A percentile compares a stretch with the other conserved stretches of the same genome.
phyloP scores from a whole-genome alignment of 176 grass and related monocot species.

The Echinochloa phyllopogon region DNA sequence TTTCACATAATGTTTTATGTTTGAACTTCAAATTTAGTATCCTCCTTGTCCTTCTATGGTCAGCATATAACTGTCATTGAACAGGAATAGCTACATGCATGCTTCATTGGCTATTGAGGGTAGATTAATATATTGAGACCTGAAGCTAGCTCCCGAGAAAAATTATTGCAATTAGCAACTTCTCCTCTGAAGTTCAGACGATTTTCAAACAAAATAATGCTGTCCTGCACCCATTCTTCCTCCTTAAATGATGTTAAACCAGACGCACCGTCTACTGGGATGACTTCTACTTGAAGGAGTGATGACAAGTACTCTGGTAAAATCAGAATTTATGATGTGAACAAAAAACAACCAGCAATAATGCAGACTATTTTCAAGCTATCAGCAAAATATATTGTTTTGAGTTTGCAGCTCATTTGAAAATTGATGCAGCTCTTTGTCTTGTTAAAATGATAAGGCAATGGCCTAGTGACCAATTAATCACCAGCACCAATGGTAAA shows the following conservation, averaged over 20 bases:
- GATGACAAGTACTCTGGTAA: constrained; percentile 73
- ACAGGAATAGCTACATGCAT: no score
- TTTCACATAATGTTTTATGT: no score
- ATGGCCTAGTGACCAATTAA: no score
- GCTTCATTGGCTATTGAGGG: no score
- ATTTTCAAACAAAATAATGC: constrained; percentile 79
- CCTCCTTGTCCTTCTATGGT: no score
- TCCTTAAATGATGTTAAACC: constrained; percentile 49
- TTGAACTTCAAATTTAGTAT: no score
- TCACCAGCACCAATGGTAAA: no score
- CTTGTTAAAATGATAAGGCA: neutral
- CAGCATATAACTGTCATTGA: no score
- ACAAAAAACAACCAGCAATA: neutral
- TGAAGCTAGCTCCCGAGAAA: constrained; percentile 78
- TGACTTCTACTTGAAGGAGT: constrained; percentile 76
- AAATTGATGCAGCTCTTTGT: neutral
- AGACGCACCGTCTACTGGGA: constrained; percentile 50
- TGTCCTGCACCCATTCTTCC: constrained; percentile 45
- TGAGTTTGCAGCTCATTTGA: neutral
- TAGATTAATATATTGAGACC: constrained; percentile 61
- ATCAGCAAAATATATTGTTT: neutral
- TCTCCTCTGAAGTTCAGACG: constrained; percentile 79
- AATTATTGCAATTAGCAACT: constrained; percentile 74
- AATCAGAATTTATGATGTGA: constrained; percentile 39
- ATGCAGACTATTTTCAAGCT: constrained; percentile 3